Percentiles rank a stretch among this genome's conserved stretches.
Evolutionary conservation across 371 early-diverging fungal genomes (phyloP).

Genomic region (Umbelopsis sp.): DNA sequence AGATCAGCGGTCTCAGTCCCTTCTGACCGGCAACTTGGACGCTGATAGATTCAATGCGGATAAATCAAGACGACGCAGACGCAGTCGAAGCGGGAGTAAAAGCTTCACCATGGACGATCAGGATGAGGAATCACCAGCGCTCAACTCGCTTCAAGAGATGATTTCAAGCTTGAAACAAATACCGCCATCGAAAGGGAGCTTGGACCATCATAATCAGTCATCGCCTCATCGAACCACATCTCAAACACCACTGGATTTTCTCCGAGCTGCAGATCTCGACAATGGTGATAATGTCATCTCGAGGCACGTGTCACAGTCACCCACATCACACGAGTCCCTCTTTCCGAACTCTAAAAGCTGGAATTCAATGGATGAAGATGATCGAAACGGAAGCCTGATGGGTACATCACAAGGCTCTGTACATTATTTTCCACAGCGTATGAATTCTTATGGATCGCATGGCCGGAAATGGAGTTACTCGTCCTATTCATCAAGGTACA

Average conservation of each 20-base stretch:
- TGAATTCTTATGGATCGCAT: neutral
- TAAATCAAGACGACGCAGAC: slow-evolving; percentile 26
- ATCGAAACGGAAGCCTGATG: neutral
- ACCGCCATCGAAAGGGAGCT: slow-evolving; percentile 31
- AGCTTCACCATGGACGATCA: slow-evolving; percentile 8
- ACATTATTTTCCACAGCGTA: neutral
- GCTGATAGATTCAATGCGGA: neutral
- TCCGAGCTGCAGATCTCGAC: neutral
- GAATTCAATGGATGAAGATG: neutral
- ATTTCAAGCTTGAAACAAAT: slow-evolving; percentile 43
- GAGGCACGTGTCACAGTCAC: neutral
- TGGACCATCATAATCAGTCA: slow-evolving; percentile 23
- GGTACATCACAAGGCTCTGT: neutral
- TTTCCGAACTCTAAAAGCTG: slow-evolving; percentile 3
- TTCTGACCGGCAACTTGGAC: slow-evolving; percentile 7
- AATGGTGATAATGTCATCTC: neutral
- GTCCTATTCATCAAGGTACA: slow-evolving; percentile 5
- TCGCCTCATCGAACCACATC: slow-evolving; percentile 21
- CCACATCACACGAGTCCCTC: neutral
- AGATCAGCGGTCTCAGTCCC: slow-evolving; percentile 1
- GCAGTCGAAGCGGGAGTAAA: slow-evolving; percentile 27
- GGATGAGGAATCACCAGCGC: slow-evolving; percentile 34
- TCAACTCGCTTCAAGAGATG: slow-evolving; percentile 45
- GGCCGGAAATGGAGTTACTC: neutral
- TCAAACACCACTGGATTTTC: slow-evolving; percentile 1